Base-by-base conservation (phyloP, 2,329 filamentous ascomycete genomes). In the Talaromyces rugulosus region DNA sequence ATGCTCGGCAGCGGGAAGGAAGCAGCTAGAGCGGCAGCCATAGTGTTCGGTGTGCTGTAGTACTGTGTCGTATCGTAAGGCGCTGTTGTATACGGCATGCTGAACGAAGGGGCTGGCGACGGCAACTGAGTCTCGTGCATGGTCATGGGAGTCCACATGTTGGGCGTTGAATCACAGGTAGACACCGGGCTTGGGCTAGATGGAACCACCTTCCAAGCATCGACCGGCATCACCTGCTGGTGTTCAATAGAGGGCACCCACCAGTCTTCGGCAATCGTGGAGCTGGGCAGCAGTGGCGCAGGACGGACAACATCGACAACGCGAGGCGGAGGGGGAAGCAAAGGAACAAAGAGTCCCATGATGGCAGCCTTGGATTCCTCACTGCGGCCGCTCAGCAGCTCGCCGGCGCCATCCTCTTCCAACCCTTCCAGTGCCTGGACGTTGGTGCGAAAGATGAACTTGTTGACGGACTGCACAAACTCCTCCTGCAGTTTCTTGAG, bases 401-500 rank as follows among this genome's bases (percentile, higher is more conserved):
- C 95, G 66, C 95, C 95, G 55, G 90, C 91, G 65, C 95, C 95
- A 71, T 97, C 94, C 80, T 98, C 95, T 81, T 99, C 95, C 67
- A 98, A 84, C 62, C 95, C 95, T 80, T 99, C 95, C 59, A 99
- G 85, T 53, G 93, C 95, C 64, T 89, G 88, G 66, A 91, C 92
- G 71, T 91, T 87, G 16, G 94, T 93, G 72, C 92, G 89, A 80
- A 90, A 99, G 72, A 99, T 94, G 73, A 96, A 99, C 79, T 90
- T 94, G 86, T 99, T 99, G 81, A 94, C 89, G 67, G 93, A 91
- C 80, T 98, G 94, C 67, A 98, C 85, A 73, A 97, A 98, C 72
- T 96, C 92, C 64, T 97, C 92, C 75, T 98, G 95, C 70, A 98
- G 84, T 82, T 96, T 97, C 87, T 96, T 97, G 80, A 96, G 85